Conservation (phyloP, 768 basidiomycete genomes). For the Boletus sensibilis region DNA sequence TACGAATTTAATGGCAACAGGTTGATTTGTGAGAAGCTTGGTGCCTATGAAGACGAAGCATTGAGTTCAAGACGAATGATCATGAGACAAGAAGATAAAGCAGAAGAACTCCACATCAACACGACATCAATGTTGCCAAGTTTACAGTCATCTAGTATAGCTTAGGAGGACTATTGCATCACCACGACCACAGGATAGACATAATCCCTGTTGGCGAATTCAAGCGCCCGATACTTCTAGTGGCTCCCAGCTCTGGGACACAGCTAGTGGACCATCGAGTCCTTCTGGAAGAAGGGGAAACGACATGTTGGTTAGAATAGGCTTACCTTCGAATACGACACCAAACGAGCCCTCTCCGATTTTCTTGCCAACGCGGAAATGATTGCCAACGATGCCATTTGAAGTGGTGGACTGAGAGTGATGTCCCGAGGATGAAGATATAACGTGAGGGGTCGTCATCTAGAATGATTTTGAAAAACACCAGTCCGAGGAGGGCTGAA, state of each 20-base stretch:
- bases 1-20: conserved; percentile 98
- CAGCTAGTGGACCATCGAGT: not conserved
- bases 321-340: conserved; percentile 91
- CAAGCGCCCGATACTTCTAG: conserved; percentile 13
- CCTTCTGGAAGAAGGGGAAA: not conserved
- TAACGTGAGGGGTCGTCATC: conserved; percentile 84
- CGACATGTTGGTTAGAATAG: not conserved
- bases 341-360: conserved; percentile 99
- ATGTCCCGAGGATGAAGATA: conserved; percentile 73
- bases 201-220: not conserved
- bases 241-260: conserved; percentile 3
- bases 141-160: conserved; percentile 6
- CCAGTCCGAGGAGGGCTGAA: conserved; percentile 31
- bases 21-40: conserved; percentile 80
- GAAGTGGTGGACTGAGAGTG: conserved; percentile 59
- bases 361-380: conserved; percentile 94
- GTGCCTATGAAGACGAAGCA: conserved; percentile 51
- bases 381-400: conserved; percentile 75
- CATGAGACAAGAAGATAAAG: not conserved
- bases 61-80: conserved; percentile 13
- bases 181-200: conserved; percentile 5
- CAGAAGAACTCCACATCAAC: conserved; percentile 3
- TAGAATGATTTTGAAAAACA: conserved; percentile 17
- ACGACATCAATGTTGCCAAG: conserved; percentile 3
- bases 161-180: conserved; percentile 4